A percentile compares a stretch with the other conserved stretches of the same genome.
These are phyloP conservation scores for Stemphylium lycopersici DNA, from an alignment of 2,329 filamentous ascomycete genomes.

Conservation along the genomic window DNA sequence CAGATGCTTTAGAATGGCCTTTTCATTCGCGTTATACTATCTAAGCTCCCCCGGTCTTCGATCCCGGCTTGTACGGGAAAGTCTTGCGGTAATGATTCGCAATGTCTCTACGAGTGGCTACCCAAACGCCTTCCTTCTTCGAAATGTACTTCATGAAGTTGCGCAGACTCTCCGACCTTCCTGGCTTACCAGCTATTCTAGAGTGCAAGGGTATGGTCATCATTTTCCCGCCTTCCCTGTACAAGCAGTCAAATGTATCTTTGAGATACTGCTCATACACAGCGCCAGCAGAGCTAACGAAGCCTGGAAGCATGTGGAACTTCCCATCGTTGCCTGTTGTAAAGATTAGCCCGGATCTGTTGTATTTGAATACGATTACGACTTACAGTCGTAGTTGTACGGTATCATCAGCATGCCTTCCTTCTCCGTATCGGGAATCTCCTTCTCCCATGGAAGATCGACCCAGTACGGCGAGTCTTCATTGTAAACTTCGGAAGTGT, in stretches of 20 bases:
- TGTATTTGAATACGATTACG: conserved; percentile 35
- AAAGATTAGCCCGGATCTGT: conserved; percentile 38
- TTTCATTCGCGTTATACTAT: background rate
- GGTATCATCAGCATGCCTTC: conserved; percentile 62
- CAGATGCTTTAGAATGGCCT: background rate
- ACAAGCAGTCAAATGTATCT: conserved; percentile 60
- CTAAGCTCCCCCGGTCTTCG: conserved; percentile 16
- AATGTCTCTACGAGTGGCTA: conserved; percentile 60
- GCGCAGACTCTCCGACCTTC: conserved; percentile 57
- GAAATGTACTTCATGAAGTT: conserved; percentile 61
- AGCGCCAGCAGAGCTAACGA: conserved; percentile 47
- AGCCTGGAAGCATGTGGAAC: conserved; percentile 48
- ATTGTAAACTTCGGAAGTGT: conserved; percentile 59
- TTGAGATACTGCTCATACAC: conserved; percentile 56
- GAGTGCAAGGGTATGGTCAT: conserved; percentile 64
- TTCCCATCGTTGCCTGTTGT: conserved; percentile 50
- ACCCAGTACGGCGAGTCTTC: conserved; percentile 64
- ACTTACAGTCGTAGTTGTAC: conserved; percentile 61
- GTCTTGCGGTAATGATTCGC: conserved; percentile 56
- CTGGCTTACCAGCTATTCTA: conserved; percentile 59
- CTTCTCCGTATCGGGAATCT: conserved; percentile 51
- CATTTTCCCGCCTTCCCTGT: conserved; percentile 60
- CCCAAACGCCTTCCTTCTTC: conserved; percentile 61
- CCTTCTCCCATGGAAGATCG: conserved; percentile 58
- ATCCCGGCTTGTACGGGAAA: conserved; percentile 51